Percentiles rank a stretch among this genome's conserved stretches.
phyloP scores from a whole-genome alignment of 441 rosid genomes.

The Gossypium gossypioides region DNA sequence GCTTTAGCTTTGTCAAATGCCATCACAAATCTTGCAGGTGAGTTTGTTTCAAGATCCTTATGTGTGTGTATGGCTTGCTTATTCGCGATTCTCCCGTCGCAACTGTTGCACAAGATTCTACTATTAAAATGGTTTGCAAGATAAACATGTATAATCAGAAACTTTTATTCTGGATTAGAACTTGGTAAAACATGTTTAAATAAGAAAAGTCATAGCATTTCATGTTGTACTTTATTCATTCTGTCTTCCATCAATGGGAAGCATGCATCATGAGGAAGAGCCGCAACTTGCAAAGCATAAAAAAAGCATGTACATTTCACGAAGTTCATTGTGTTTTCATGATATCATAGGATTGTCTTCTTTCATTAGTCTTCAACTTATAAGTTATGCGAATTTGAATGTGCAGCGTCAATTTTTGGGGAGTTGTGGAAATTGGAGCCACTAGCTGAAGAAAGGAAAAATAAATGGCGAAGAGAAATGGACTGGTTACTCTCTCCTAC shows the following conservation, averaged over 20 bases:
- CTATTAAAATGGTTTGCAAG: not conserved
- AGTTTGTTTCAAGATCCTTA: conserved; percentile 7
- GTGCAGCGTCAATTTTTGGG: conserved; percentile 75
- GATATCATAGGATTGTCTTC: not conserved
- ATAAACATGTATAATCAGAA: not conserved
- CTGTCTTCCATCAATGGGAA: not conserved
- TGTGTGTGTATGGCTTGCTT: not conserved
- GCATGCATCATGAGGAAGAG: not conserved
- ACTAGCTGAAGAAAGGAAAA: conserved; percentile 60
- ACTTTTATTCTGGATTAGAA: not conserved
- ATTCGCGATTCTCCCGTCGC: not conserved
- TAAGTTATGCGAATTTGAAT: conserved; percentile 15
- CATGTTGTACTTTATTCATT: not conserved
- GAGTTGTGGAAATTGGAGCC: conserved; percentile 96
- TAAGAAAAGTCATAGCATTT: not conserved
- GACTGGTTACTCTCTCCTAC: conserved; percentile 93
- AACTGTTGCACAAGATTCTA: not conserved
- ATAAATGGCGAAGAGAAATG: conserved; percentile 81
- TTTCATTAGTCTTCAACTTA: not conserved
- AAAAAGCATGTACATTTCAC: not conserved
- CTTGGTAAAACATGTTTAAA: conserved; percentile 3
- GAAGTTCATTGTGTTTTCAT: conserved; percentile 5
- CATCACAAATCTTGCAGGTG: conserved; percentile 80
- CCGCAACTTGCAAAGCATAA: not conserved
- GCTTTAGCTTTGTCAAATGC: conserved; percentile 90